A percentile compares a stretch with the other conserved stretches of the same genome.
Conservation (phyloP, 495 filamentous ascomycete genomes). For the Letharia lupina region DNA sequence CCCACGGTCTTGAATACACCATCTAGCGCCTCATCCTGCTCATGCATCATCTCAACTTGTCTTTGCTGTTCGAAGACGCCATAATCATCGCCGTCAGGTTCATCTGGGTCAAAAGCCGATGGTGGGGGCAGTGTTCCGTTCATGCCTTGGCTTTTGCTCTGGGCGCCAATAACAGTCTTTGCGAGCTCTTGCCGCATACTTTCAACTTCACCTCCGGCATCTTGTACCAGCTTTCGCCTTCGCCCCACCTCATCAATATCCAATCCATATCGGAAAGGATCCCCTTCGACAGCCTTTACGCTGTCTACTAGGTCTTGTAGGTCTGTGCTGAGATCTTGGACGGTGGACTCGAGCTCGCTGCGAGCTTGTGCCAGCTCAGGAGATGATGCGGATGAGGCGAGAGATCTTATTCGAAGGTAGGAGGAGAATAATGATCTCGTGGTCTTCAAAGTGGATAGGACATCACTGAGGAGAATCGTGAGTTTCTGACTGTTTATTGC, state of each 20-base stretch:
- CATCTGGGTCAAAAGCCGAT: constrained; percentile 52
- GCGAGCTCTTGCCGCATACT: constrained; percentile 80
- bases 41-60: constrained; percentile 84
- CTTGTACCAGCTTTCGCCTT: constrained; percentile 73
- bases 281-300: constrained; percentile 77
- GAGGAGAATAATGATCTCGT: constrained; percentile 84
- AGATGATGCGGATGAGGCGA: constrained; percentile 57
- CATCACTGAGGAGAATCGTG: constrained; percentile 52
- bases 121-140: constrained; percentile 57
- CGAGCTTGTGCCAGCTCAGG: constrained; percentile 83
- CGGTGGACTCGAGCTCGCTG: constrained; percentile 66
- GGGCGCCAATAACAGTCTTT: constrained; percentile 21
- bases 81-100: constrained; percentile 54
- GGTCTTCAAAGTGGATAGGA: constrained; percentile 67
- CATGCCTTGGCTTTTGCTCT: constrained; percentile 13
- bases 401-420: constrained; percentile 90
- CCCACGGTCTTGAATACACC: constrained; percentile 89
- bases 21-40: constrained; percentile 89
- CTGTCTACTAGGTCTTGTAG: constrained; percentile 82
- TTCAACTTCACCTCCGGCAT: constrained; percentile 80
- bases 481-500: constrained; percentile 14
- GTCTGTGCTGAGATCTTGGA: constrained; percentile 73
- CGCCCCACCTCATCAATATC: constrained; percentile 74
- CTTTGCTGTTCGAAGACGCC: constrained; percentile 87
- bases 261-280: constrained; percentile 84